Percentiles rank a stretch among this genome's conserved stretches.
Conservation (phyloP, 345 rosid genomes). For the Punica granatum region DNA sequence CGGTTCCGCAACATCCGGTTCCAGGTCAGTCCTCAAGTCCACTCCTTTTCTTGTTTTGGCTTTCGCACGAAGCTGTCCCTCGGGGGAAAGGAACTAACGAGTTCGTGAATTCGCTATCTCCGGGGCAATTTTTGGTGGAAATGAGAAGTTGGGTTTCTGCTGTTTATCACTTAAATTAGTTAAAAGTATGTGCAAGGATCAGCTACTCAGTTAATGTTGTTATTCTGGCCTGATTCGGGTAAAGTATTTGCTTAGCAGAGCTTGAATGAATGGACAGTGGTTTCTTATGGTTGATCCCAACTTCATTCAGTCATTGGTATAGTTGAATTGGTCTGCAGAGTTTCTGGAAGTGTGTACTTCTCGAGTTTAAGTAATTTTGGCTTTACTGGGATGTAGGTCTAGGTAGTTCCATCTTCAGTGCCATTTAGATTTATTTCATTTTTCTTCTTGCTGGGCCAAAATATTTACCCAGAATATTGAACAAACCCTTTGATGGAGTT, state of each 20-base stretch:
- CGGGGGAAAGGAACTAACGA: neutral
- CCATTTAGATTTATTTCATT: neutral
- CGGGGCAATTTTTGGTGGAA: neutral
- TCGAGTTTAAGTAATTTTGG: neutral
- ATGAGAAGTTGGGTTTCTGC: neutral
- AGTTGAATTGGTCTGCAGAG: neutral
- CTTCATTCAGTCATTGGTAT: neutral
- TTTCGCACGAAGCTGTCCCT: neutral
- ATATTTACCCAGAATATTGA: neutral
- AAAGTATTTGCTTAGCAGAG: neutral
- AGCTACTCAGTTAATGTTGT: neutral
- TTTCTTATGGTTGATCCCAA: neutral
- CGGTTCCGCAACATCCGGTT: conserved; percentile 75
- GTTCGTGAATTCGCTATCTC: neutral
- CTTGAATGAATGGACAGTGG: neutral
- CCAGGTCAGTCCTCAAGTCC: conserved; percentile 21
- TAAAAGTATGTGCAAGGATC: neutral
- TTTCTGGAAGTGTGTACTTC: neutral
- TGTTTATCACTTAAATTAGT: neutral
- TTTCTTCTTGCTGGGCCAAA: neutral
- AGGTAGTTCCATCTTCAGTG: neutral
- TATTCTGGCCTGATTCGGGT: neutral
- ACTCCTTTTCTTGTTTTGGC: neutral
- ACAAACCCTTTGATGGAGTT: neutral
- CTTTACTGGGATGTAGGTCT: neutral